Evolutionary conservation across 2,329 filamentous ascomycete species (phyloP), one percentile per base, ranked within the genome.

Genomic region (Penicillium brasilianum): DNA sequence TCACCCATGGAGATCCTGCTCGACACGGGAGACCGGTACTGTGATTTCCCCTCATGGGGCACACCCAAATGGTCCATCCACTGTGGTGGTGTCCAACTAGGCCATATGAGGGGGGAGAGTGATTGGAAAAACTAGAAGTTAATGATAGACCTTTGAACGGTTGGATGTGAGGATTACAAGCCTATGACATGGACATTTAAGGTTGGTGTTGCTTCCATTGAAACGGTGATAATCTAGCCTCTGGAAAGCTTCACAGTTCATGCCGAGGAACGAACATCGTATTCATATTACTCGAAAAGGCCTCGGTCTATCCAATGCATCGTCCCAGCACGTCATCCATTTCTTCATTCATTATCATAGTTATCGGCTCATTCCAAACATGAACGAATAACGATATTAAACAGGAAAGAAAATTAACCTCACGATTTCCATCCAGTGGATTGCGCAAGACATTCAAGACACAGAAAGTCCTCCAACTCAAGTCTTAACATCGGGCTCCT

Each of bases 401-500:
- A 14, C 8, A 51, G 16, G 36, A 36, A 34, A 10, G 13, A 36
- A 52, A 18, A 37, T 11, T 16, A 28, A n/a, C 20, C 30, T 61
- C 58, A 61, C 64, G 66, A 63, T 63, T 30, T 61, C 66, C 68
- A 68, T 67, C 67, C 68, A 69, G 68, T 66, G 62, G 68, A 64
- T 64, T 58, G 66, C 61, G 64, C 61, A 44, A 39, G 34, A n/a
- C 28, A 39, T 41, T 13, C 53, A 39, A 54, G 57, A 48, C n/a
- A 59, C 49, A 57, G 50, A 14, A 60, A 36, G 13, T 18, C 41
- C 25, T 10, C 34, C 16, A 32, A 25, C 64, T 81, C 88, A 98
- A 62, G 94, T 99, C 89, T 93, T 96, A 73, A 99, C 95, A 81
- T 97, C 92, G 37, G 95, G 95, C 83, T 97, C 90, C 71, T 92